A percentile compares a stretch with the other conserved stretches of the same genome.
Conservation (phyloP, 2,329 filamentous ascomycete genomes). For the Trichoderma koningii region DNA sequence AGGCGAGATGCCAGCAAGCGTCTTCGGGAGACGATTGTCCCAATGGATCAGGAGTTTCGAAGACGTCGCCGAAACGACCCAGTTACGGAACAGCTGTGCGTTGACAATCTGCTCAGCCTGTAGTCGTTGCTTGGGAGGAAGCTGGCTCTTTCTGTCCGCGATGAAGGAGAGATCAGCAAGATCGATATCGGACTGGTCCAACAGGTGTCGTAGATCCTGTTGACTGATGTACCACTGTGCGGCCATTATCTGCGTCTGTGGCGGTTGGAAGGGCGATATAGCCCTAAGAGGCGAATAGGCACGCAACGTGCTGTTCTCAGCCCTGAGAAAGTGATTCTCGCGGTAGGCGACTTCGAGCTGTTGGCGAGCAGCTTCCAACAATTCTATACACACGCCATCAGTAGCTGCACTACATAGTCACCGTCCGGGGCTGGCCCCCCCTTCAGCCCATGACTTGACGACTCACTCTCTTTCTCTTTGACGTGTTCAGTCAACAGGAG, state of each 20-base stretch:
- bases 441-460: neutral
- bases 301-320: neutral
- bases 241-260: neutral
- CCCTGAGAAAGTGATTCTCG: conserved; percentile 6
- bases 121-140: neutral
- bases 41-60: conserved; percentile 5
- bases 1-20: neutral
- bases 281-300: neutral
- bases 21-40: neutral
- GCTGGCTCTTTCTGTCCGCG: neutral
- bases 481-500: neutral
- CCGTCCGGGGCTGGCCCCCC: too few relatives aligned
- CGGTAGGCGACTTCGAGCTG: neutral
- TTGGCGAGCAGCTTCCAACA: neutral
- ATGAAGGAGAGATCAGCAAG: neutral
- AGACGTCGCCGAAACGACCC: neutral
- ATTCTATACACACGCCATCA: neutral
- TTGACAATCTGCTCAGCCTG: conserved; percentile 1
- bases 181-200: neutral
- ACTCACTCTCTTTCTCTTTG: neutral
- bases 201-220: neutral
- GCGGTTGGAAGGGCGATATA: neutral
- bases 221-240: conserved; percentile 2
- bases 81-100: conserved; percentile 3
- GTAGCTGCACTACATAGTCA: neutral